Evolutionary conservation across 805 yeast species (phyloP).

Genomic region (Maudiozyma barnettii): DNA sequence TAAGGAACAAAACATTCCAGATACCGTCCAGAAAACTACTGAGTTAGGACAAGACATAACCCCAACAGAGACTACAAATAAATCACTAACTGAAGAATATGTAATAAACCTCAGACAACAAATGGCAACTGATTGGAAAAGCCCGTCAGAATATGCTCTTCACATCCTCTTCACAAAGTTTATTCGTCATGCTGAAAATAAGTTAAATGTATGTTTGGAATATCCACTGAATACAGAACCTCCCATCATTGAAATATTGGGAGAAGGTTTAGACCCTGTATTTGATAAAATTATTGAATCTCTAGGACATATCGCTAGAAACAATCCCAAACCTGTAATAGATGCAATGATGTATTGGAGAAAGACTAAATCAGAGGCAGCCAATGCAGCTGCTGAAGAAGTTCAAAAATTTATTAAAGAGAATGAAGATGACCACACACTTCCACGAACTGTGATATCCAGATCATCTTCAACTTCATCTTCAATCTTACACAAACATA

Average conservation of each 20-base stretch:
- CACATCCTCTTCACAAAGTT: constrained; percentile 93
- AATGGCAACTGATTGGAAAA: constrained; percentile 47
- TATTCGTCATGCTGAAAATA: constrained; percentile 86
- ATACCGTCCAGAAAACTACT: background rate
- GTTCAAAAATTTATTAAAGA: constrained; percentile 37
- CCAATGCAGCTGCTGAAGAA: constrained; percentile 50
- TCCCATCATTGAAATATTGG: constrained; percentile 64
- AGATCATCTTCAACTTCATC: constrained; percentile 4
- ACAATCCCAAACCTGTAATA: constrained; percentile 89
- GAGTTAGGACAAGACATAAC: background rate
- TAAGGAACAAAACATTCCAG: background rate
- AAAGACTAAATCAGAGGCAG: constrained; percentile 81
- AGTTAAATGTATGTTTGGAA: constrained; percentile 61
- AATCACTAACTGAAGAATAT: constrained; percentile 18
- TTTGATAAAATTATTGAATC: constrained; percentile 83
- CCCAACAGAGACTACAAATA: constrained; percentile 9
- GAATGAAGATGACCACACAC: constrained; percentile 20
- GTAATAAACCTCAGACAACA: constrained; percentile 28
- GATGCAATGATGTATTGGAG: constrained; percentile 99
- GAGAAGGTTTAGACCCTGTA: constrained; percentile 76
- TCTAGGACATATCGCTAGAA: constrained; percentile 80
- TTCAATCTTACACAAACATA: background rate
- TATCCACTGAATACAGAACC: constrained; percentile 61
- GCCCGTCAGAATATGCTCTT: constrained; percentile 82
- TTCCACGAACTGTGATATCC: background rate